These are phyloP conservation scores for Gorgonomyces haynaldii DNA, from an alignment of 192 early-diverging fungal species.

Conservation along the genomic window DNA sequence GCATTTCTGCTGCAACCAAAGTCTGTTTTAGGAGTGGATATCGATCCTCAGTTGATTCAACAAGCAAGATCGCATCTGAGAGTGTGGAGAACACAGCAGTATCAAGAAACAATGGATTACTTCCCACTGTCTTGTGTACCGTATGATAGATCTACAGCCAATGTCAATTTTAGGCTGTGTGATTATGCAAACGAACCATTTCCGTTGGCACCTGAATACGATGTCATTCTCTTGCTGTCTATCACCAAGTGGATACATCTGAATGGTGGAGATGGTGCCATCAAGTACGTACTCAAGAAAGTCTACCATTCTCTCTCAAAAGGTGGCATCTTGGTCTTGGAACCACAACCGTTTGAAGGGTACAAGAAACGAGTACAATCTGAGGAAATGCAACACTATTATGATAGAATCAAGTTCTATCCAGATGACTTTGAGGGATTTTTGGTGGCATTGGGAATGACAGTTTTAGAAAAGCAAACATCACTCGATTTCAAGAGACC, in stretches of 20 bases:
- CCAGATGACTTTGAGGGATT: conserved; percentile 14
- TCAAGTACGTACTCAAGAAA: conserved; percentile 56
- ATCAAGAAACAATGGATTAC: conserved; percentile 14
- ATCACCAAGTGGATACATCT: conserved; percentile 80
- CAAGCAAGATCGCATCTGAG: conserved; percentile 39
- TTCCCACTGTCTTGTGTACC: conserved; percentile 25
- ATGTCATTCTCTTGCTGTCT: conserved; percentile 56
- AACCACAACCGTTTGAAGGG: conserved; percentile 50
- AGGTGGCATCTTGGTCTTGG: conserved; percentile 57
- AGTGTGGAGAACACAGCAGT: neutral
- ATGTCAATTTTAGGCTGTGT: conserved; percentile 41
- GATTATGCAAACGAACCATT: conserved; percentile 46
- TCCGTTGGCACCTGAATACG: conserved; percentile 30
- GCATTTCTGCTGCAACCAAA: conserved; percentile 41
- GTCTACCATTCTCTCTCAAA: conserved; percentile 37
- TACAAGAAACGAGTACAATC: conserved; percentile 33
- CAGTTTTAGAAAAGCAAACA: too few species aligned
- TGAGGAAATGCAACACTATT: conserved; percentile 9
- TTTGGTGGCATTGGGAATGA: too few species aligned
- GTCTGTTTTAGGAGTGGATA: conserved; percentile 59
- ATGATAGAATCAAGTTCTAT: conserved; percentile 8
- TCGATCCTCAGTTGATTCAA: conserved; percentile 52
- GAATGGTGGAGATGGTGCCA: conserved; percentile 54
- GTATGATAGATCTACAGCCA: conserved; percentile 33
- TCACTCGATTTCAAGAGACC: too few species aligned